Evolutionary conservation across 345 rosid species (phyloP).

Genomic region (Citrus cavaleriei): DNA sequence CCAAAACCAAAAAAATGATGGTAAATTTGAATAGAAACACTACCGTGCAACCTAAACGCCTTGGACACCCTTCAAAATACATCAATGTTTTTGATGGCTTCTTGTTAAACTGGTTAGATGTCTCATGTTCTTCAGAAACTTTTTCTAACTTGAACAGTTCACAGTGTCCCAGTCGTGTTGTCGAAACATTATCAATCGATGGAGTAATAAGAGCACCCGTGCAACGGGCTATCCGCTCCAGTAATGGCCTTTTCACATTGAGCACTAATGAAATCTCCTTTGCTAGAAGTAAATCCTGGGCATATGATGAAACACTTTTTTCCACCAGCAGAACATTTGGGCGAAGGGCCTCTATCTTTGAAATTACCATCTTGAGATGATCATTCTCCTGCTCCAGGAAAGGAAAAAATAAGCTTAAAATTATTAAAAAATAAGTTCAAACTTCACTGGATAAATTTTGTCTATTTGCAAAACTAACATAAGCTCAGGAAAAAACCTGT

Average conservation of each 20-base stretch:
- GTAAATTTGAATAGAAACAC: slow-evolving; percentile 6
- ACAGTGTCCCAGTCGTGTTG: slow-evolving; percentile 72
- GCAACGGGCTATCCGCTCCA: slow-evolving; percentile 89
- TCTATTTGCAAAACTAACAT: neutral
- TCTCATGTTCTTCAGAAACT: slow-evolving; percentile 78
- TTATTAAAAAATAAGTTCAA: slow-evolving; percentile 4
- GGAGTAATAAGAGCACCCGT: slow-evolving; percentile 80
- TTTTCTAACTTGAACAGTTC: slow-evolving; percentile 77
- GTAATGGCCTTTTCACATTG: slow-evolving; percentile 75
- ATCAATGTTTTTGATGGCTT: slow-evolving; percentile 88
- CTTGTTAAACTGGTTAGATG: slow-evolving; percentile 53
- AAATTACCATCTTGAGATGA: slow-evolving; percentile 75
- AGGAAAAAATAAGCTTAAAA: neutral
- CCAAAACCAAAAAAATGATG: neutral
- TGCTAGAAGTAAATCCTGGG: slow-evolving; percentile 73
- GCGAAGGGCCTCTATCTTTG: slow-evolving; percentile 82
- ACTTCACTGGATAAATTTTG: neutral
- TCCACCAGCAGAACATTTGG: slow-evolving; percentile 95
- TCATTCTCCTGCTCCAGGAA: slow-evolving; percentile 66
- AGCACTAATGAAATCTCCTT: slow-evolving; percentile 92
- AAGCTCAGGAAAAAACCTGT: slow-evolving; percentile 53
- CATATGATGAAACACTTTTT: slow-evolving; percentile 86
- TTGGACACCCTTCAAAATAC: slow-evolving; percentile 99
- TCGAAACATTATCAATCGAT: slow-evolving; percentile 57
- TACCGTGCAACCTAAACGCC: slow-evolving; percentile 99